Conservation (phyloP, 2,329 filamentous ascomycete species). For the Fonsecaea nubica region DNA sequence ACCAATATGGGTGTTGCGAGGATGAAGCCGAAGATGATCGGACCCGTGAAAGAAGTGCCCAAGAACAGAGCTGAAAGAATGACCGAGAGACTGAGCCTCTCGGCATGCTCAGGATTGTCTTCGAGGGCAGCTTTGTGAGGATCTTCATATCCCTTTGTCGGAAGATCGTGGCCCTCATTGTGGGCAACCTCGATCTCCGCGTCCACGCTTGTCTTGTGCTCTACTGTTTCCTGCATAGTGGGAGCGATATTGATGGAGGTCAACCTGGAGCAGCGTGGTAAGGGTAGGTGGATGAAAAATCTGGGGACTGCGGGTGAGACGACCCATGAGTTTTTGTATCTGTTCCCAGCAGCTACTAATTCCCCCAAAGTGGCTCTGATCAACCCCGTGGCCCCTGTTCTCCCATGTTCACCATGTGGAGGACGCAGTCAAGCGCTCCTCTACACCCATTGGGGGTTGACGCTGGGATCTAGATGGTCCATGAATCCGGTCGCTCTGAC, state of each 20-base stretch:
- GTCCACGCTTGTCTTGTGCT: slow-evolving; percentile 26
- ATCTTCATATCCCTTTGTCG: slow-evolving; percentile 29
- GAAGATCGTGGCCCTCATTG: slow-evolving; percentile 20
- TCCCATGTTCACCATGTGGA: slow-evolving; percentile 18
- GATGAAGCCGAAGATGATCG: slow-evolving; percentile 35
- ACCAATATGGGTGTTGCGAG: slow-evolving; percentile 32
- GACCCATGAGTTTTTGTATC: slow-evolving; percentile 20
- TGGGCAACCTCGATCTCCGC: slow-evolving; percentile 31
- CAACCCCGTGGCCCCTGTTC: slow-evolving; percentile 9
- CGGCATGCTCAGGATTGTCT: slow-evolving; percentile 30
- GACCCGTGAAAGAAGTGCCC: slow-evolving; percentile 33
- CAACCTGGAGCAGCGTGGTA: slow-evolving; percentile 3
- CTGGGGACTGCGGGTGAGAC: slow-evolving; percentile 20
- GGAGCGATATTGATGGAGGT: background rate
- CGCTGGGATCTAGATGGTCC: slow-evolving; percentile 6
- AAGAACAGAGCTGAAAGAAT: slow-evolving; percentile 34
- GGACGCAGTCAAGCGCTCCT: slow-evolving; percentile 6
- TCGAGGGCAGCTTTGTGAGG: slow-evolving; percentile 34
- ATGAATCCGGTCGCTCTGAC: slow-evolving; percentile 6
- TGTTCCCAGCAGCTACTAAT: background rate
- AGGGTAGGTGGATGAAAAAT: slow-evolving; percentile 15
- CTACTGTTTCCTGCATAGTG: slow-evolving; percentile 25
- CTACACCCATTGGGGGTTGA: slow-evolving; percentile 8
- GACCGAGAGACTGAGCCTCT: slow-evolving; percentile 32
- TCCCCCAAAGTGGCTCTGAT: slow-evolving; percentile 22